These are phyloP conservation scores for Dioszegia aurantiaca DNA, from an alignment of 768 basidiomycete species.

Conservation along the genomic window DNA sequence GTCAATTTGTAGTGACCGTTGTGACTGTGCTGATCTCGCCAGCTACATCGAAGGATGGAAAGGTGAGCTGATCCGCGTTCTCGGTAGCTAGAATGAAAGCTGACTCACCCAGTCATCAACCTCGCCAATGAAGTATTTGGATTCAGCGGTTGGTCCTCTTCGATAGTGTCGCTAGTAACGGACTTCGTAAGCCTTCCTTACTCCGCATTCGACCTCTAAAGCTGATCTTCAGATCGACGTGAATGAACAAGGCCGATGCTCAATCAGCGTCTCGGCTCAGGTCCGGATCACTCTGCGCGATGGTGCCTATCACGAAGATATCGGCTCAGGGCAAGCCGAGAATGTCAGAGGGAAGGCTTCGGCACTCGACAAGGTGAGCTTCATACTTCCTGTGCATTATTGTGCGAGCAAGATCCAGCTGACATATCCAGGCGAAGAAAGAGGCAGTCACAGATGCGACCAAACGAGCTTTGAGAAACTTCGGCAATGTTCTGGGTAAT, in stretches of 20 bases:
- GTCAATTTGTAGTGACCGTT: neutral
- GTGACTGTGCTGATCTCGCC: conserved; percentile 6
- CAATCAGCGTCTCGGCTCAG: conserved; percentile 75
- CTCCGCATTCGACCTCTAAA: neutral
- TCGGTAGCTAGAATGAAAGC: neutral
- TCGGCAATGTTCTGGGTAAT: conserved; percentile 91
- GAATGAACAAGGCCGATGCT: conserved; percentile 60
- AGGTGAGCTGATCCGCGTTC: conserved; percentile 35
- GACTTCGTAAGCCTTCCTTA: conserved; percentile 48
- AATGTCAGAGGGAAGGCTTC: conserved; percentile 79
- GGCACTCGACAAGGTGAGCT: conserved; percentile 82
- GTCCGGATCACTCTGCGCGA: conserved; percentile 82
- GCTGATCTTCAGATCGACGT: conserved; percentile 63
- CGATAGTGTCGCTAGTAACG: conserved; percentile 65
- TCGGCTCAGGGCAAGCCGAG: conserved; percentile 84
- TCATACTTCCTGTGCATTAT: neutral
- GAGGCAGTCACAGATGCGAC: conserved; percentile 94
- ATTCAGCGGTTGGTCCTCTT: conserved; percentile 93
- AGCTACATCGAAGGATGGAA: conserved; percentile 91
- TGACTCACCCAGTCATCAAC: conserved; percentile 65
- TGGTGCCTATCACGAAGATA: conserved; percentile 86
- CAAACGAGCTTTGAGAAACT: conserved; percentile 84
- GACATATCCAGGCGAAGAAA: conserved; percentile 78
- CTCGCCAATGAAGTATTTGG: conserved; percentile 98
- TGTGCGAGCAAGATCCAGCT: conserved; percentile 9